phyloP scores from a whole-genome alignment of 2,329 filamentous ascomycete species.

The Fusarium secorum region DNA sequence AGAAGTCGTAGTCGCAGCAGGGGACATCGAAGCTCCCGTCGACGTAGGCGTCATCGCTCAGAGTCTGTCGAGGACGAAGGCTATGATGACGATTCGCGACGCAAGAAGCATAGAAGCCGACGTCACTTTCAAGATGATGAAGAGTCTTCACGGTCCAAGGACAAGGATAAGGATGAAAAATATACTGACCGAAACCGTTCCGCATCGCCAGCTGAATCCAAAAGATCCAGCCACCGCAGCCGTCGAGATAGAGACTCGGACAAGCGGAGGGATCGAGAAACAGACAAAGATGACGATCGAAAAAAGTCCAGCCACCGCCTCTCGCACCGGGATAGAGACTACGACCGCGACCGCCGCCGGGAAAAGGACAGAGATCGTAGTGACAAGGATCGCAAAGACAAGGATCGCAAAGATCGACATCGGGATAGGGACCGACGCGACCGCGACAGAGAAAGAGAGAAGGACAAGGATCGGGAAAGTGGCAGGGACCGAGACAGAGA shows the following conservation, averaged over 20 bases:
- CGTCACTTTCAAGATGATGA: constrained; percentile 56
- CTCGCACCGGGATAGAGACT: constrained; percentile 47
- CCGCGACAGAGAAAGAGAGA: constrained; percentile 47
- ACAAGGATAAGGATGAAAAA: constrained; percentile 53
- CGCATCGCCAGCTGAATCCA: constrained; percentile 67
- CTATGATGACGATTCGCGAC: constrained; percentile 56
- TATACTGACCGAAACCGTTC: constrained; percentile 68
- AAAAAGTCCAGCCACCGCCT: constrained; percentile 47
- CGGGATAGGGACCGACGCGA: constrained; percentile 49
- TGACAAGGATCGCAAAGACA: constrained; percentile 51
- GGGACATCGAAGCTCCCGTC: constrained; percentile 56
- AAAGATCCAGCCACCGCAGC: constrained; percentile 66
- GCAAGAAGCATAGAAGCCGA: constrained; percentile 59
- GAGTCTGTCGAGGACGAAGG: constrained; percentile 59
- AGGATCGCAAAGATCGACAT: constrained; percentile 51
- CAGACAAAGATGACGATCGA: constrained; percentile 54
- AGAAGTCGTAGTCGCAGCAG: constrained; percentile 51
- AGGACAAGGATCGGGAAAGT: constrained; percentile 45
- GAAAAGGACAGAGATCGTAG: constrained; percentile 51
- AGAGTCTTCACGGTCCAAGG: constrained; percentile 49
- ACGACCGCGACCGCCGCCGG: constrained; percentile 51
- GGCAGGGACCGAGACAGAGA: constrained; percentile 45
- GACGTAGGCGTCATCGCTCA: constrained; percentile 65
- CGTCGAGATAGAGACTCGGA: constrained; percentile 64
- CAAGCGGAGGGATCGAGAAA: constrained; percentile 53